Percentiles rank a stretch among this genome's conserved stretches.
phyloP scores from a whole-genome alignment of 202 grass and related monocot genomes.

The Schoenoplectus tabernaemontani region DNA sequence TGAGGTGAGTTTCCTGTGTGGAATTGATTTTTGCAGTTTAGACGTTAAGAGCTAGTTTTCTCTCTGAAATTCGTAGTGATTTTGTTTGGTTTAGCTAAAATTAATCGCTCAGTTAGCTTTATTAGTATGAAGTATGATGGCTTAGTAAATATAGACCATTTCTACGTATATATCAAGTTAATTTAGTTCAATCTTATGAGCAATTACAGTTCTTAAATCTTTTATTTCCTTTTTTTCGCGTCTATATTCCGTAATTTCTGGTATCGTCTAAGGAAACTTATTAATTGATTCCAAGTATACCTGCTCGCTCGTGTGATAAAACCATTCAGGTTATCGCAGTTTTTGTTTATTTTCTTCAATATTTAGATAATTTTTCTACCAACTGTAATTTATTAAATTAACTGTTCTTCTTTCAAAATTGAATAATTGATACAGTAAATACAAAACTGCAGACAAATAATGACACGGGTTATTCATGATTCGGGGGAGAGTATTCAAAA shows the following conservation, averaged over 20 bases:
- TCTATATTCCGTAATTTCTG: background rate
- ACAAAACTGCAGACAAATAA: constrained; percentile 4
- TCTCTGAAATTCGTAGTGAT: background rate
- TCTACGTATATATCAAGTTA: too few species aligned
- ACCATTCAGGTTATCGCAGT: background rate
- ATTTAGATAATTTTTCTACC: background rate
- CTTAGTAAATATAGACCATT: too few species aligned
- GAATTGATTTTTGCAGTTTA: background rate
- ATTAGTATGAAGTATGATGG: too few species aligned
- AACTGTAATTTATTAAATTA: background rate
- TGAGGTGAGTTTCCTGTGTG: background rate
- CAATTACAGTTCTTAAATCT: too few species aligned
- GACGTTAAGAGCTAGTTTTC: background rate
- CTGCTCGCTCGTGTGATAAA: background rate
- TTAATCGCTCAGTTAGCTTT: too few species aligned
- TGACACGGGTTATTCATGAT: constrained; percentile 71
- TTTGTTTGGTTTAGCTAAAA: too few species aligned
- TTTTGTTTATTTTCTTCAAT: background rate
- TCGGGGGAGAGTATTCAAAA: constrained; percentile 61
- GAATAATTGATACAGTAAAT: background rate
- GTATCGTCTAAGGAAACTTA: background rate
- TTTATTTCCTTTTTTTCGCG: background rate
- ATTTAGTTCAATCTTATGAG: too few species aligned
- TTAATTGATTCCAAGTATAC: background rate
- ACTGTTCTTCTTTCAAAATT: background rate